phyloP scores from a whole-genome alignment of 768 basidiomycete genomes.

The Chalciporus pseudorubinellus region DNA sequence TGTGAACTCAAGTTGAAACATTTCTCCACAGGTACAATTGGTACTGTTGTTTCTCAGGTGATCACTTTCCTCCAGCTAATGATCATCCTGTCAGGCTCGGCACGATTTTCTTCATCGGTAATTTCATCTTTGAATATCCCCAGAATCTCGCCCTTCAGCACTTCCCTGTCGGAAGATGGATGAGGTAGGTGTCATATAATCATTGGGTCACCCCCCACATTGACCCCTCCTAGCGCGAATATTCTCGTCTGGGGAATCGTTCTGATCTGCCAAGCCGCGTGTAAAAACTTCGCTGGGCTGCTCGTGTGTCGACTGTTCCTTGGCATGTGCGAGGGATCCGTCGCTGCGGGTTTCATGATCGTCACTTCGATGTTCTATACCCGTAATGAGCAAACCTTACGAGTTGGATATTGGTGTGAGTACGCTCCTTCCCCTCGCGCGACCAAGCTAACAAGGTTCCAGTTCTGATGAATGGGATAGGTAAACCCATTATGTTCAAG shows the following conservation, averaged over 20 bases:
- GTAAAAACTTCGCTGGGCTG: conserved; percentile 64
- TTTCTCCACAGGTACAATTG: conserved; percentile 56
- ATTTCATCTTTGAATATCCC: conserved; percentile 69
- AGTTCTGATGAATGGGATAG: conserved; percentile 78
- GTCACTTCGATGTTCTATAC: conserved; percentile 80
- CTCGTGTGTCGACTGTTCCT: conserved; percentile 63
- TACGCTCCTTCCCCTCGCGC: neutral
- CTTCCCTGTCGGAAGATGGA: conserved; percentile 78
- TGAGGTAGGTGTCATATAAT: conserved; percentile 48
- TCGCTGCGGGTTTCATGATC: conserved; percentile 76
- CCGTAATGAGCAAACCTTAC: conserved; percentile 60
- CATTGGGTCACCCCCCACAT: neutral
- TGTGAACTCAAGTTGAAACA: neutral
- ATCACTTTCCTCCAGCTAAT: neutral
- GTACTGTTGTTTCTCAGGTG: conserved; percentile 27
- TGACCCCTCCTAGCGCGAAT: conserved; percentile 45
- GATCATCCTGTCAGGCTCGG: conserved; percentile 51
- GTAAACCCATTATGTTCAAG: conserved; percentile 33
- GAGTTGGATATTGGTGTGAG: conserved; percentile 79
- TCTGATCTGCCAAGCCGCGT: conserved; percentile 62
- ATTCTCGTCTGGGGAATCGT: conserved; percentile 66
- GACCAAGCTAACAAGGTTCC: neutral
- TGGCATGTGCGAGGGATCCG: conserved; percentile 69
- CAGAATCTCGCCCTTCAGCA: conserved; percentile 70
- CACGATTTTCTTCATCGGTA: conserved; percentile 71